Base-by-base conservation (phyloP, 2,329 filamentous ascomycete genomes). In the Cladosporium sphaerospermum region DNA sequence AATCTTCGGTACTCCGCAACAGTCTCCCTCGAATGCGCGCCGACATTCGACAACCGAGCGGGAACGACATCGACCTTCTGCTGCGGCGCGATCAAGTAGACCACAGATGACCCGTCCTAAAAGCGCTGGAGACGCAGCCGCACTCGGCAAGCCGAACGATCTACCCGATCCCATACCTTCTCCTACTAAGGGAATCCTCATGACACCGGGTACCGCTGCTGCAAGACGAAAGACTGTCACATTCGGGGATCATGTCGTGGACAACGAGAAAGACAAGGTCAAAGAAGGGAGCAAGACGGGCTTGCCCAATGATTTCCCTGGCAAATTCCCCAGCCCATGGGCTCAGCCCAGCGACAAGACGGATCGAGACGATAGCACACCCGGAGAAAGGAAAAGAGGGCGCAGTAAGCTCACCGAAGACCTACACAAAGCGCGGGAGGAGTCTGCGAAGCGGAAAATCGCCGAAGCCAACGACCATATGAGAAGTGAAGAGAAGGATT, bases 161-260 rank as follows among this genome's bases (percentile, higher is more conserved):
- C 57, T 59, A 14, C 50, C 56, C 1, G 64, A 65, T 53, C 58
- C 62, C 14, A 50, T 62, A 14, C 81, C 79, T 19, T 78, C 79
- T 1, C 83, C 83, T 61, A 72, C 73, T 16, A 71, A 72, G 37
- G 81, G 81, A 57, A 84, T 85, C 48, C 74, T 85, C n/a, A 73
- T 82, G 63, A 85, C 82, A 0, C 82, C 82, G 5, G 80, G 82
- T 3, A 82, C 80, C 2, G 75, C 72, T 9, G 73, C 73, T 31
- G 78, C 75, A 54, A 73, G 78, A 49, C 73, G 79, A 47, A 84
- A 84, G 63, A 81, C 79, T 0, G 80, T 85, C 7, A 80, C 80
- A 0, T 84, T 83, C 61, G 78, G 78, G 6, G 75, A 78, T 14
- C 72, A 78, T 14, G 77, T 82, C 2, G 68, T 78, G 28, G 78